Evolutionary conservation across 148 eudicot species (phyloP), one percentile per base, ranked within the genome.

Genomic region (Heliamphora exappendiculata): DNA sequence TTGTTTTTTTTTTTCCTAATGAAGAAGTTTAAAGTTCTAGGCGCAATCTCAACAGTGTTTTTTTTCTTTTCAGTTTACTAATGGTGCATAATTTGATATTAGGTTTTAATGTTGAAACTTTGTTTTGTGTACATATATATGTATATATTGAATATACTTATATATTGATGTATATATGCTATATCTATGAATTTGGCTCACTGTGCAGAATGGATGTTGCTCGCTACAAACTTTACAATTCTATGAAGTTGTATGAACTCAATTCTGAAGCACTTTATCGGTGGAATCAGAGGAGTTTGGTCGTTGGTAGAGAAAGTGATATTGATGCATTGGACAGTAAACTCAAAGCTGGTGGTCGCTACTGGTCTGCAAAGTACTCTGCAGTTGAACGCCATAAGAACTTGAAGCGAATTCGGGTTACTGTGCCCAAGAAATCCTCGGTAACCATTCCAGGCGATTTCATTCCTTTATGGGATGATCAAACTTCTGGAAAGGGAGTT

Each of bases 181-280:
- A 47, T 59, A 12, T 60, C 39, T 51, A 20, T 31, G 29, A 70
- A 14, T 60, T 34, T 73, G 78, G 59, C 71, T 70, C 49, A 19
- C 26, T 29, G 51, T 71, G 79, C 85, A 96, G 99, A 84, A 89
- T 93, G 96, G 94, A 96, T 81, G 79, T 96, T 76, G 93, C 96
- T 33, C 89, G 85, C 17, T 96, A 88, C 86, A 96, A 89, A 75
- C 88, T 79, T 84, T 79, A 81, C 72, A 82, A 83, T 78, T 84
- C 81, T 42, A 72, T 73, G 39, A 82, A 76, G 60, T 70, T 79
- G 26, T 77, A 81, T 47, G 85, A 71, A 50, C 78, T 65, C 75
- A 82, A 81, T 69, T 53, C 72, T 51, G 74, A 75, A 76, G 76
- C 76, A 26, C 69, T 82, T 41, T 77, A 76, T 79, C 79, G 57